These are phyloP conservation scores for Aspergillus glaucus DNA, from an alignment of 2,329 filamentous ascomycete species.

Conservation along the genomic window DNA sequence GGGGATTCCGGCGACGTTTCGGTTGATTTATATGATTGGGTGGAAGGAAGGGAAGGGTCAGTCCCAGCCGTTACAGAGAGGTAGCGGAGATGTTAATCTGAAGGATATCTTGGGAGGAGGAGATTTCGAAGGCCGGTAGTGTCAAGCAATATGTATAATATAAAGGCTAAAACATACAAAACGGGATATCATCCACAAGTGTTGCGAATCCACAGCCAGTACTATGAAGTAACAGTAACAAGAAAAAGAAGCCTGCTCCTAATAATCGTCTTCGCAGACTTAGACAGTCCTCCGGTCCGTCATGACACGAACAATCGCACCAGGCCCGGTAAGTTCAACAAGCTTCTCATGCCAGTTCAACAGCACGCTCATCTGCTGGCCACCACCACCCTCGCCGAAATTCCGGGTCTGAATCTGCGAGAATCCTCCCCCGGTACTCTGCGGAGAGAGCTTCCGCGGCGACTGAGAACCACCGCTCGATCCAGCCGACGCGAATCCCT, in stretches of 20 bases:
- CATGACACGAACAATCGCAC: constrained; percentile 92
- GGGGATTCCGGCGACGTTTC: constrained; percentile 78
- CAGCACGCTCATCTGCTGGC: constrained; percentile 90
- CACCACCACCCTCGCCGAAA: constrained; percentile 61
- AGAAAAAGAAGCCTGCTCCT: not conserved
- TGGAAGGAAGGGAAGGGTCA: constrained; percentile 85
- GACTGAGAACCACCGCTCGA: constrained; percentile 33
- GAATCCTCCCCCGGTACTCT: constrained; percentile 67
- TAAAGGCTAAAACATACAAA: constrained; percentile 10
- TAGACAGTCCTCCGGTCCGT: constrained; percentile 88
- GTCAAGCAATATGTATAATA: constrained; percentile 8
- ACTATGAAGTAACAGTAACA: not conserved
- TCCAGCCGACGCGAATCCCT: constrained; percentile 64
- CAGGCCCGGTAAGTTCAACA: constrained; percentile 84
- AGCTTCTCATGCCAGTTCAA: constrained; percentile 99
- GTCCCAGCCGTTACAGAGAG: constrained; percentile 70
- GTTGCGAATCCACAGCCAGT: not conserved
- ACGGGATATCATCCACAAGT: constrained; percentile 6
- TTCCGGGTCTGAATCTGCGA: constrained; percentile 63
- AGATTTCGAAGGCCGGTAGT: constrained; percentile 19
- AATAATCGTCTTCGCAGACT: constrained; percentile 1
- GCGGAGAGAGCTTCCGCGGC: constrained; percentile 58
- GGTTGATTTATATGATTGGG: constrained; percentile 97
- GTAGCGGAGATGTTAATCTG: constrained; percentile 79
- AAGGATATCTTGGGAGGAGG: constrained; percentile 66